A percentile compares a stretch with the other conserved stretches of the same genome.
Evolutionary conservation across 768 basidiomycete species (phyloP).

Genomic region (Mycena olivaceomarginata): DNA sequence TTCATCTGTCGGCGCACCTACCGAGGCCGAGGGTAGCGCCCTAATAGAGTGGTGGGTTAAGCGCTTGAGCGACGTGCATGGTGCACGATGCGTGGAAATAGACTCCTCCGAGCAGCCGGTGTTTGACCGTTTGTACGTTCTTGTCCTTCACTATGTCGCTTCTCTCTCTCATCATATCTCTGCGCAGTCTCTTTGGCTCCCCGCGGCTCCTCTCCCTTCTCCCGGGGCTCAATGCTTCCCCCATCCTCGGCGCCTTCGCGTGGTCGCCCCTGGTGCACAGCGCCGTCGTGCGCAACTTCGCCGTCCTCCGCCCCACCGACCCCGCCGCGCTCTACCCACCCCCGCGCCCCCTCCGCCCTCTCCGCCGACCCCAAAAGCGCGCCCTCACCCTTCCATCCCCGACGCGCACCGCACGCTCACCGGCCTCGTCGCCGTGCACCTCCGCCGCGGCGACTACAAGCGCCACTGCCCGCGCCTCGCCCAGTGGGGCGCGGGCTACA

Average conservation of each 20-base stretch:
- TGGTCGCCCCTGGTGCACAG: conserved; percentile 73
- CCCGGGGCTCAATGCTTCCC: conserved; percentile 65
- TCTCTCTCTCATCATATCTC: background rate
- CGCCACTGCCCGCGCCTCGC: conserved; percentile 73
- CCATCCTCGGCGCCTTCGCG: conserved; percentile 68
- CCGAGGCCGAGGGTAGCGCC: conserved; percentile 59
- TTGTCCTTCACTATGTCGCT: conserved; percentile 1
- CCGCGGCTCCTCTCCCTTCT: conserved; percentile 64
- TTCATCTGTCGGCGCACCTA: conserved; percentile 58
- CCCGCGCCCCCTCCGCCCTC: conserved; percentile 35
- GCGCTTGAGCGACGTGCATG: conserved; percentile 57
- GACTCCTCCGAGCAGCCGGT: conserved; percentile 61
- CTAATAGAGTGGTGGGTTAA: conserved; percentile 72
- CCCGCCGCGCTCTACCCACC: conserved; percentile 46
- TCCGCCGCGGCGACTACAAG: conserved; percentile 74
- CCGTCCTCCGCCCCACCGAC: conserved; percentile 59
- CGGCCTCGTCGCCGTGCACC: conserved; percentile 73
- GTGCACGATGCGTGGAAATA: conserved; percentile 65
- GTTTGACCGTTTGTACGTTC: conserved; percentile 70
- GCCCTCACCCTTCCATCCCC: conserved; percentile 15
- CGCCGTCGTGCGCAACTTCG: conserved; percentile 70
- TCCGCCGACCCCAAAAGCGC: conserved; percentile 8
- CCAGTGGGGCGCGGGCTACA: conserved; percentile 64
- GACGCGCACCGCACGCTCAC: conserved; percentile 50
- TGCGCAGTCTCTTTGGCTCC: conserved; percentile 66